A percentile compares a stretch with the other conserved stretches of the same genome.
phyloP scores from a whole-genome alignment of 1,139 yeast species.

The Kodamaea fungicola region DNA sequence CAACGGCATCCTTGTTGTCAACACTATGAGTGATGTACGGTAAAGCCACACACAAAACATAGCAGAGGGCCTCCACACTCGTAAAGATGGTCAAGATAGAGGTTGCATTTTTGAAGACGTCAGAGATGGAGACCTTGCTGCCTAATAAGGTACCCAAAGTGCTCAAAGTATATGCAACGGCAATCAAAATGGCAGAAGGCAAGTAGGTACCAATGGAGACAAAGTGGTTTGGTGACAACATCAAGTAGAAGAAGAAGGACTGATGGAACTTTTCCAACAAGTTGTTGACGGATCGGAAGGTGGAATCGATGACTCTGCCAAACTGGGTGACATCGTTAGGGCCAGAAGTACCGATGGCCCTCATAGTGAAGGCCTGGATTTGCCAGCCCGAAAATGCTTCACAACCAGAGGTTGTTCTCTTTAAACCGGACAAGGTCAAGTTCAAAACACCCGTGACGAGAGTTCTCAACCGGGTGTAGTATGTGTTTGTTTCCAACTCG shows the following conservation, averaged over 20 bases:
- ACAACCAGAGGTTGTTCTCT: constrained; percentile 58
- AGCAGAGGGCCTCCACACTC: constrained; percentile 31
- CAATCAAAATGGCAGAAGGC: constrained; percentile 77
- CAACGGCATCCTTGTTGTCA: constrained; percentile 14
- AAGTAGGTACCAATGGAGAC: constrained; percentile 93
- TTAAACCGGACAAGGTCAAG: constrained; percentile 70
- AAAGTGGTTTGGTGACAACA: constrained; percentile 74
- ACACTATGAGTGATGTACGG: constrained; percentile 21
- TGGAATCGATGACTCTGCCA: constrained; percentile 86
- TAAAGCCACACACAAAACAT: constrained; percentile 23
- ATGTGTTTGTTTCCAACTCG: constrained; percentile 44
- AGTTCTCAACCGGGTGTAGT: constrained; percentile 55
- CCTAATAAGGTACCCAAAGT: constrained; percentile 60
- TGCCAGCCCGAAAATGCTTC: constrained; percentile 97
- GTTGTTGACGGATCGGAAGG: constrained; percentile 86
- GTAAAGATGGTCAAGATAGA: constrained; percentile 30
- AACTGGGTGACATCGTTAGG: constrained; percentile 81
- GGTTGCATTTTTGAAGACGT: constrained; percentile 24
- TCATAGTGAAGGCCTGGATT: constrained; percentile 82
- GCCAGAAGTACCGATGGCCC: constrained; percentile 59
- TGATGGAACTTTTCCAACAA: constrained; percentile 94
- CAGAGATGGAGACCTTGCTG: constrained; percentile 26
- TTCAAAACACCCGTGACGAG: constrained; percentile 62
- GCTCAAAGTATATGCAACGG: constrained; percentile 68
- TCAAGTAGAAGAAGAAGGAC: constrained; percentile 87